Evolutionary conservation across 768 basidiomycete species (phyloP), one percentile per base, ranked within the genome.

Genomic region (Tylopilus rubrobrunneus): DNA sequence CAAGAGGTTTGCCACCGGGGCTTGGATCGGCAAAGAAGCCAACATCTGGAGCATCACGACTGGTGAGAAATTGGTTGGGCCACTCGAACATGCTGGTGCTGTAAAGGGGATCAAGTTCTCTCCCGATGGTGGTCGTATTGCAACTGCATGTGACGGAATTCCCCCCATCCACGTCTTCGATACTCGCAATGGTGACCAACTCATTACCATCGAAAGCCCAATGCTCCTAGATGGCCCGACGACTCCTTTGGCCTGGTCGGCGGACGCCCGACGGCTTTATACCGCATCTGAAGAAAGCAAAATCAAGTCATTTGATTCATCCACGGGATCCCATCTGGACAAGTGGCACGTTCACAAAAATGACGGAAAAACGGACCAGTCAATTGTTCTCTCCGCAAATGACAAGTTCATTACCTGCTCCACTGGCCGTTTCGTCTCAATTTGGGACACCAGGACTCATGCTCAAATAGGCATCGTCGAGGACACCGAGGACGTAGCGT

Each of bases 191-290:
- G 53, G 48, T 2, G 19, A 49, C 27, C 27, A 49, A 2, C 21
- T 37, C 21, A 14, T 44, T 15, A 23, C 10, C 4, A 23, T 49
- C 19, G 1, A 15, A 3, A 19, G 12, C 7, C 1, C 4, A 7
- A 14, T 49, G 4, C 9, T n/a, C 7, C 4, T 1, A 0, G 3
- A 0, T 15, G 6, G 1, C 0, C 11, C 27, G 5, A 10, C 3
- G 7, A 47, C 21, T 15, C 45, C 45, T 10, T 2, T 53, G 17
- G 52, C 31, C 2, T 53, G 52, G 52, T 43, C 46, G 9, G 10
- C 0, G 1, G n/a, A 42, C 7, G 29, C 39, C 4, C 25, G 37
- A 25, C 12, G 15, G 12, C 11, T 53, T 6, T 53, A 48, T 8
- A 29, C 40, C 15, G 2, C 2, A 28, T 42, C 12, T 6, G 1